A percentile compares a stretch with the other conserved stretches of the same genome.
phyloP scores from a whole-genome alignment of 1,284 basidiomycete species.

The Trametes pubescens region DNA sequence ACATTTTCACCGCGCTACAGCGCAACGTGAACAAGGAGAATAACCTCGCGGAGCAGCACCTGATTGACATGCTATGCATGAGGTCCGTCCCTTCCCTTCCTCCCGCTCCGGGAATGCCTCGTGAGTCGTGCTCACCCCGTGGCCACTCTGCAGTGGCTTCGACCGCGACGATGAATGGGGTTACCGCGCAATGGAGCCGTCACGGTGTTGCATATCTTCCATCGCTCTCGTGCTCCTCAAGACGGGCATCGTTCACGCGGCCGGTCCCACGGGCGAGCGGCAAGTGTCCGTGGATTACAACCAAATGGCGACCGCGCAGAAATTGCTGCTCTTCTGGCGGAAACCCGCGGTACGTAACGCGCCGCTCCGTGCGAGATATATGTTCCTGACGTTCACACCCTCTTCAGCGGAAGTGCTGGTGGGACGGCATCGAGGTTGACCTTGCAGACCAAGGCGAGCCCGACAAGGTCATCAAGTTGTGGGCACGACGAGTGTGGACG shows the following conservation, averaged over 20 bases:
- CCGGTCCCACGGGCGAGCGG: conserved; percentile 61
- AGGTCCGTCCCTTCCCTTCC: conserved; percentile 62
- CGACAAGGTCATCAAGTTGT: conserved; percentile 80
- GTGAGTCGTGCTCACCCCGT: conserved; percentile 14
- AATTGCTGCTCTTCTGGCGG: conserved; percentile 97
- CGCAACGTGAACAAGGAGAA: conserved; percentile 99
- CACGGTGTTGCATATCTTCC: conserved; percentile 96
- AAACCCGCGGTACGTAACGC: conserved; percentile 88
- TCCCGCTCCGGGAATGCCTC: not conserved
- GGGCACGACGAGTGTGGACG: conserved; percentile 99
- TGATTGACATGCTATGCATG: conserved; percentile 99
- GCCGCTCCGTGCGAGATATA: conserved; percentile 13
- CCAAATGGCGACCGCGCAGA: conserved; percentile 98
- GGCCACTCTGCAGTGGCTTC: conserved; percentile 76
- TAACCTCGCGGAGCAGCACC: conserved; percentile 97
- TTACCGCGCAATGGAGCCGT: conserved; percentile 94
- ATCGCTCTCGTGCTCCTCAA: conserved; percentile 98
- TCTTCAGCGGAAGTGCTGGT: conserved; percentile 96
- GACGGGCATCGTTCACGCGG: conserved; percentile 89
- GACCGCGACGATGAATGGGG: conserved; percentile 97
- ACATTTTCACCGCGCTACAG: conserved; percentile 98
- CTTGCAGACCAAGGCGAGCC: conserved; percentile 66
- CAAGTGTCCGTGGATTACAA: conserved; percentile 85
- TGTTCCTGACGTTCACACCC: conserved; percentile 5
- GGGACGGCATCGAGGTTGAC: conserved; percentile 96